Evolutionary conservation across 768 basidiomycete genomes (phyloP), one percentile per base, ranked within the genome.

Genomic region (Leccinum arenicola): DNA sequence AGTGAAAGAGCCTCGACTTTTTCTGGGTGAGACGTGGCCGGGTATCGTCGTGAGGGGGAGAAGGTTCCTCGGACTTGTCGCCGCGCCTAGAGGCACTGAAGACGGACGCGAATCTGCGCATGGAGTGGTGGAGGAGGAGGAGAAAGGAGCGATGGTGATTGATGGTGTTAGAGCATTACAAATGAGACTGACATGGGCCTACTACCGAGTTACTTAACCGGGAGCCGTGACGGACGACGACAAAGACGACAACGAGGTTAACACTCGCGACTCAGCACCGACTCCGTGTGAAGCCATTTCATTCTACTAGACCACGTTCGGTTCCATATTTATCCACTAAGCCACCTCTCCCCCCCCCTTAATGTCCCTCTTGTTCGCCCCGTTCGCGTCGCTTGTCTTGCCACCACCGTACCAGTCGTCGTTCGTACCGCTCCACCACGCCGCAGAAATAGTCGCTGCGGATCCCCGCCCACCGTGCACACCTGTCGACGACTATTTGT

Each of bases 31-130:
- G 62, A 54, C 59, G 62, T 50, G 49, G 40, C 10, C 10, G 58
- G 9, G 54, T 8, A 60, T 64, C 64, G 49, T 70, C 61, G 50
- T 59, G 68, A 53, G 36, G 67, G 56, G 50, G 62, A 58, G 65
- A 35, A 21, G 62, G 47, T 14, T 53, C 57, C 58, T 69, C 64
- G n/a, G 68, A 56, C 62, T 64, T 70, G 72, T 74, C 70, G 27
- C 54, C 52, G 55, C 68, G 68, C 64, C 76, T 78, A 68, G 75
- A 71, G 68, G 71, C 63, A 63, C 85, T 66, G 64, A 89, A 83
- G 66, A 84, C 81, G 53, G 85, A 82, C 57, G 80, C 80, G 69
- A 90, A 74, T 64, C 87, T 83, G 68, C 85, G 85, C 87, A 89
- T 89, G 61, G 63, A 58, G 43, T 68, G 67, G 64, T 68, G 25